Evolutionary conservation across 78 protist genomes (phyloP).

Genomic region (Monocercomonoides exilis): DNA sequence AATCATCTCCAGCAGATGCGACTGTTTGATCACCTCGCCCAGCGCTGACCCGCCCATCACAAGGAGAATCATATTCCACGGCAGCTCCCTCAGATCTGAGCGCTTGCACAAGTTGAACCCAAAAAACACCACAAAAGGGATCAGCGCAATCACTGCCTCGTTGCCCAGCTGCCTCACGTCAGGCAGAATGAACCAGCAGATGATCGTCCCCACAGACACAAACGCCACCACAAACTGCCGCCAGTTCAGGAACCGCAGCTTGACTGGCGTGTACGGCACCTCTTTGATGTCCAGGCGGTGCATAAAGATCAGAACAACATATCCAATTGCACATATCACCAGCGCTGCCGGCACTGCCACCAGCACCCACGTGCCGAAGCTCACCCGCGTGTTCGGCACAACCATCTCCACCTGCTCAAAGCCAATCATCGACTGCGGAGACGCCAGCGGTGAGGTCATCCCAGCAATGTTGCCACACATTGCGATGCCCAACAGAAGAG

Average conservation of each 20-base stretch:
- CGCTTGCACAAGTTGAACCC: neutral
- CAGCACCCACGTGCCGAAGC: neutral
- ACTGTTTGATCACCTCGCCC: neutral
- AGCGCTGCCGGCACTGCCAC: neutral
- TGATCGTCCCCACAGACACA: neutral
- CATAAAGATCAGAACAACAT: neutral
- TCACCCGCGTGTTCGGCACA: neutral
- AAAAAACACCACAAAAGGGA: constrained; percentile 6
- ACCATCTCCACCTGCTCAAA: neutral
- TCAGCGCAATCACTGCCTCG: neutral
- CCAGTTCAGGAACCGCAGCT: neutral
- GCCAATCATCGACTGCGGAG: neutral
- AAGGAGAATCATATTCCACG: constrained; percentile 8
- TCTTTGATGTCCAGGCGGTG: neutral
- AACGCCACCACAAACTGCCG: neutral
- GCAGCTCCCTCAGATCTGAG: constrained; percentile 5
- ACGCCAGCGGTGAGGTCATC: constrained; percentile 11
- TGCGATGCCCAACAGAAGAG: constrained; percentile 5
- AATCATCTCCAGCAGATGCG: constrained; percentile 7
- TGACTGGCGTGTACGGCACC: neutral
- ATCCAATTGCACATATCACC: neutral
- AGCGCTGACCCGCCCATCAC: constrained; percentile 17
- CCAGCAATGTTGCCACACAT: neutral
- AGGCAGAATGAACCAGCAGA: neutral
- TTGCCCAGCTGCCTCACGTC: neutral